phyloP scores from a whole-genome alignment of 768 basidiomycete species.

The Neoboletus magnificus region DNA sequence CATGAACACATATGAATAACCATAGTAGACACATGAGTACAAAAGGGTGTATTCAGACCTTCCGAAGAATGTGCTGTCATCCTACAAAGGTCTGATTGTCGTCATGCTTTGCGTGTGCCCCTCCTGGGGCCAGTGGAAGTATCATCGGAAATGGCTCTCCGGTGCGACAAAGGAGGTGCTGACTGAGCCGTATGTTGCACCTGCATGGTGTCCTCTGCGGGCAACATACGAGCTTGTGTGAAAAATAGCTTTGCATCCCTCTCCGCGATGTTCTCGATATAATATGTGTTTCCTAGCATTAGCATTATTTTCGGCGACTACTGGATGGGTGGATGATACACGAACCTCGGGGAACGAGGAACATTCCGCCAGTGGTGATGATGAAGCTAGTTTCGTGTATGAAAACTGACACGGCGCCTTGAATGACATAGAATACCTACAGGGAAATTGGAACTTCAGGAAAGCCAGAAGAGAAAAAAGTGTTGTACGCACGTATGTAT shows the following conservation, averaged over 20 bases:
- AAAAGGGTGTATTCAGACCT: neutral
- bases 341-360: slow-evolving; percentile 86
- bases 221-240: slow-evolving; percentile 72
- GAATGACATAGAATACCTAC: slow-evolving; percentile 76
- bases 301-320: neutral
- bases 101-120: slow-evolving; percentile 17
- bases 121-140: slow-evolving; percentile 14
- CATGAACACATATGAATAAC: neutral
- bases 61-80: neutral
- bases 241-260: slow-evolving; percentile 86
- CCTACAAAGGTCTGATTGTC: neutral
- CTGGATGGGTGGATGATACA: neutral
- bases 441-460: neutral
- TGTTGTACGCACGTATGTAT: slow-evolving; percentile 72
- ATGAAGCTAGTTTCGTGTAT: slow-evolving; percentile 78
- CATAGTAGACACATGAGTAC: neutral
- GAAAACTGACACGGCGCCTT: slow-evolving; percentile 85
- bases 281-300: slow-evolving; percentile 77
- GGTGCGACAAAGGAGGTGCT: slow-evolving; percentile 28
- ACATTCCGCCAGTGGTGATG: slow-evolving; percentile 79
- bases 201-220: slow-evolving; percentile 27
- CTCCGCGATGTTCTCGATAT: slow-evolving; percentile 81
- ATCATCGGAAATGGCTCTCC: slow-evolving; percentile 27
- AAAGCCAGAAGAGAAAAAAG: neutral
- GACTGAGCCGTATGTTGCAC: slow-evolving; percentile 28